A percentile compares a stretch with the other conserved stretches of the same genome.
These are phyloP conservation scores for Penicillium sp. DNA, from an alignment of 2,329 filamentous ascomycete genomes.

Conservation along the genomic window DNA sequence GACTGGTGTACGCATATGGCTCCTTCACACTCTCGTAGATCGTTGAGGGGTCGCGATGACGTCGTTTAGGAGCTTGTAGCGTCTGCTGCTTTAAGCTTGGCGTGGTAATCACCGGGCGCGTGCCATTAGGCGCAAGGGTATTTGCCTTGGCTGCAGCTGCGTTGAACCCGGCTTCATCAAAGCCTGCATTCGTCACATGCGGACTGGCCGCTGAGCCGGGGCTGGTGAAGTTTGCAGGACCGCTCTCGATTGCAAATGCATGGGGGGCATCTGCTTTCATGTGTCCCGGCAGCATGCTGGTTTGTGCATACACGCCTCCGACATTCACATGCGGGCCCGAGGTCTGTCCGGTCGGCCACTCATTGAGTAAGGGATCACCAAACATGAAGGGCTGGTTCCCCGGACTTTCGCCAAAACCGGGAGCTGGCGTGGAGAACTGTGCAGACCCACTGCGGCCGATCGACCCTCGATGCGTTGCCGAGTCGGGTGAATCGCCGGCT, in stretches of 20 bases:
- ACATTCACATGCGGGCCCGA: conserved; percentile 36
- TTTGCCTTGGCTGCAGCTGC: conserved; percentile 28
- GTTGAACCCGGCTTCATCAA: conserved; percentile 39
- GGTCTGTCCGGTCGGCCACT: conserved; percentile 44
- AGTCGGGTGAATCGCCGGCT: conserved; percentile 74
- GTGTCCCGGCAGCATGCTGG: conserved; percentile 40
- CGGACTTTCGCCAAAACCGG: conserved; percentile 47
- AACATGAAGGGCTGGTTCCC: conserved; percentile 47
- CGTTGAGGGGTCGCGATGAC: conserved; percentile 70
- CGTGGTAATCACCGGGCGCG: conserved; percentile 42
- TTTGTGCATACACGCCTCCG: conserved; percentile 36
- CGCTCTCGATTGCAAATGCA: conserved; percentile 62
- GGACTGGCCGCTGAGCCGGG: conserved; percentile 58
- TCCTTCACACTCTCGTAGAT: conserved; percentile 89
- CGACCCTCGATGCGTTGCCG: conserved; percentile 46
- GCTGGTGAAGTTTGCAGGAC: conserved; percentile 55
- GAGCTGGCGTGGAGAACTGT: conserved; percentile 39
- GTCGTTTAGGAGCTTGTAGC: conserved; percentile 46
- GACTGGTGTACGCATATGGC: conserved; percentile 85
- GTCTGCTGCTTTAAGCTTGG: conserved; percentile 44
- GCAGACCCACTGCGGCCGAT: conserved; percentile 44
- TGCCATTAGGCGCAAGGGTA: conserved; percentile 31
- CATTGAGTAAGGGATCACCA: conserved; percentile 45
- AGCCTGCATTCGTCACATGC: conserved; percentile 42
- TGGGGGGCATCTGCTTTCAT: conserved; percentile 50